Conservation (phyloP, 805 yeast genomes). For the Hyphopichia homilentoma region DNA sequence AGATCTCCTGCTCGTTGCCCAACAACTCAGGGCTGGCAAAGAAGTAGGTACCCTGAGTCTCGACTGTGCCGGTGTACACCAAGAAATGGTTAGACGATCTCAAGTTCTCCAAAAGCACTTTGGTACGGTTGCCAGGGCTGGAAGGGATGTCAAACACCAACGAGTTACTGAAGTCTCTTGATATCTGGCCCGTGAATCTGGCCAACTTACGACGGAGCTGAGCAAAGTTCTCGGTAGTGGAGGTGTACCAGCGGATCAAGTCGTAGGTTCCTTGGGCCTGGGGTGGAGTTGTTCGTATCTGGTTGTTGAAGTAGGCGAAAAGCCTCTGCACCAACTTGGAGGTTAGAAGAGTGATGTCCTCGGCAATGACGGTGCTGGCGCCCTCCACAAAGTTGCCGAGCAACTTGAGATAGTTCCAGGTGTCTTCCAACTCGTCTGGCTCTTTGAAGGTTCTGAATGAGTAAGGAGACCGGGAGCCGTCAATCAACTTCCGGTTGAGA, state of each 20-base stretch:
- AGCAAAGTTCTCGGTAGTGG: slow-evolving; percentile 67
- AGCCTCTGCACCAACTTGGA: slow-evolving; percentile 66
- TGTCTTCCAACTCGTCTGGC: slow-evolving; percentile 81
- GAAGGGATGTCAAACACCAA: slow-evolving; percentile 51
- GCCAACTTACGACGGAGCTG: slow-evolving; percentile 76
- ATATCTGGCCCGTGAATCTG: slow-evolving; percentile 67
- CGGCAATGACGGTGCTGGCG: slow-evolving; percentile 78
- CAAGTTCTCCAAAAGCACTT: slow-evolving; percentile 53
- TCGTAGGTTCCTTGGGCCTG: slow-evolving; percentile 29
- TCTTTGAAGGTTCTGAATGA: slow-evolving; percentile 84
- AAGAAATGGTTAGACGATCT: slow-evolving; percentile 69
- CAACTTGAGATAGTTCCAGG: slow-evolving; percentile 74
- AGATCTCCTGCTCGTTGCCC: slow-evolving; percentile 36
- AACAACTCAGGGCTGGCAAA: slow-evolving; percentile 65
- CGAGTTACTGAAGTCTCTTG: slow-evolving; percentile 71
- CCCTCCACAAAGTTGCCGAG: slow-evolving; percentile 77
- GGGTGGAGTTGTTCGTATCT: slow-evolving; percentile 59
- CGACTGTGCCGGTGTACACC: slow-evolving; percentile 68
- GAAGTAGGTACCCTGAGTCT: slow-evolving; percentile 72
- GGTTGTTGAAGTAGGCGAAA: slow-evolving; percentile 66
- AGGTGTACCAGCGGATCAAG: slow-evolving; percentile 59
- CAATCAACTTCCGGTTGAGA: slow-evolving; percentile 72
- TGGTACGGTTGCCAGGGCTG: slow-evolving; percentile 41
- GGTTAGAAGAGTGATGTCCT: slow-evolving; percentile 64
- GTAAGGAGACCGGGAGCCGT: slow-evolving; percentile 58